Evolutionary conservation across 208 protist species (phyloP).

Genomic region (Herpetomonas samuelpessoai): DNA sequence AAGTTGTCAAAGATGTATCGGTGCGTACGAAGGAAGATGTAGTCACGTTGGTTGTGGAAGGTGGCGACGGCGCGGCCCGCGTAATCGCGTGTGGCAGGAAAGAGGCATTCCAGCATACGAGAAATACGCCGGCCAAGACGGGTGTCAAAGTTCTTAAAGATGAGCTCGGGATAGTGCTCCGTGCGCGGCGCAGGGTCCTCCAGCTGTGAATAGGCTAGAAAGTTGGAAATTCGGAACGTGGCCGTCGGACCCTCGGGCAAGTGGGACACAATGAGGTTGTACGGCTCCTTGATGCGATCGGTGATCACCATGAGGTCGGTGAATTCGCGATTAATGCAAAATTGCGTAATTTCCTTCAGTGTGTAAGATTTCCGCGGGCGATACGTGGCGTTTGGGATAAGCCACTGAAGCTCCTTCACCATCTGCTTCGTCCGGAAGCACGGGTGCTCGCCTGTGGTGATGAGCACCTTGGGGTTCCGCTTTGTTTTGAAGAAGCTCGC

Average conservation of each 20-base stretch:
- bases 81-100: conserved; percentile 88
- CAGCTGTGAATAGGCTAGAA: conserved; percentile 76
- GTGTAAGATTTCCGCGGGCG: conserved; percentile 87
- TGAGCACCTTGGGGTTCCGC: conserved; percentile 75
- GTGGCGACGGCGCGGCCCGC: conserved; percentile 88
- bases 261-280: conserved; percentile 88
- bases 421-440: conserved; percentile 83
- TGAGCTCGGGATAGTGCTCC: conserved; percentile 93
- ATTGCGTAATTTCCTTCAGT: conserved; percentile 92
- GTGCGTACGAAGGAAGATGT: conserved; percentile 93
- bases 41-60: conserved; percentile 94
- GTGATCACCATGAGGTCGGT: conserved; percentile 90
- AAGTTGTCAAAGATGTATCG: conserved; percentile 92
- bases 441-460: conserved; percentile 89
- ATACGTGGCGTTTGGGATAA: conserved; percentile 89
- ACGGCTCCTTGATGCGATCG: conserved; percentile 82
- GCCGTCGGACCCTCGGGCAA: conserved; percentile 89
- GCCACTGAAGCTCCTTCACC: conserved; percentile 86
- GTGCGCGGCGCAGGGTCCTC: conserved; percentile 77
- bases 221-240: conserved; percentile 87
- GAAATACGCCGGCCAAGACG: conserved; percentile 85
- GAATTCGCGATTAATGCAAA: conserved; percentile 83
- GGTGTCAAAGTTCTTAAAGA: conserved; percentile 94
- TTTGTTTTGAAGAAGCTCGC: conserved; percentile 65
- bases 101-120: conserved; percentile 86